These are phyloP conservation scores for Porogramme epimiltina DNA, from an alignment of 1,284 basidiomycete species.

Conservation along the genomic window DNA sequence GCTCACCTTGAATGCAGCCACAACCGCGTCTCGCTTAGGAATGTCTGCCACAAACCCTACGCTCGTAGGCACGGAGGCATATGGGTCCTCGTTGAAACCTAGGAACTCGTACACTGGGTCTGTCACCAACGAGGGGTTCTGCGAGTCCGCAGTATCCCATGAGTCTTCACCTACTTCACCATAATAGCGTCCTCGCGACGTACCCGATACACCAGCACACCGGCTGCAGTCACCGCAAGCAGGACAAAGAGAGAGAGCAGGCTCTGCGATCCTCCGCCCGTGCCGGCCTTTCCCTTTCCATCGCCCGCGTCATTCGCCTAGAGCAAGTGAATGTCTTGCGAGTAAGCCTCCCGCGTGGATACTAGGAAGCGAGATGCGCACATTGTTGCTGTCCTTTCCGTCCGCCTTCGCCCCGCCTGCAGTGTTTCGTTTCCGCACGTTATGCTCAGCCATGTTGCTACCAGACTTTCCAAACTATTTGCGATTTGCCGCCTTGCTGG, in stretches of 20 bases:
- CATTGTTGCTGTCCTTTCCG: background rate
- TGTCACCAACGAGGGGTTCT: constrained; percentile 17
- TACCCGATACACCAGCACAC: constrained; percentile 15
- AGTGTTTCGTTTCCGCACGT: constrained; percentile 6
- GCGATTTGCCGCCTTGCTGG: too few relatives aligned
- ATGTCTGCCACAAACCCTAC: constrained; percentile 55
- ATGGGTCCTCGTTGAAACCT: constrained; percentile 8
- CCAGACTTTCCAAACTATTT: too few relatives aligned
- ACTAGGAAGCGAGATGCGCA: background rate
- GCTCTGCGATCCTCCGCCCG: background rate
- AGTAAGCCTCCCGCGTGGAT: too few relatives aligned
- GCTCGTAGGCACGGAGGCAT: constrained; percentile 13
- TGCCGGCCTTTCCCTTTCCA: background rate
- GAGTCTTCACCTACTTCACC: background rate
- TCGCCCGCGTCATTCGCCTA: too few relatives aligned
- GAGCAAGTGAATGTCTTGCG: too few relatives aligned
- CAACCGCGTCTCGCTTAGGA: constrained; percentile 66
- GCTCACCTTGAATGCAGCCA: constrained; percentile 74
- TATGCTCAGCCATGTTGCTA: constrained; percentile 2
- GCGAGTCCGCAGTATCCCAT: background rate
- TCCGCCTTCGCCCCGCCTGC: background rate
- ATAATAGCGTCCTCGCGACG: background rate
- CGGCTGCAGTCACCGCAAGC: constrained; percentile 9
- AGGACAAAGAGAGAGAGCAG: constrained; percentile 14
- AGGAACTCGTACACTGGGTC: constrained; percentile 18